These are phyloP conservation scores for Ilex paraguariensis DNA, from an alignment of 305 asterid genomes.

Conservation along the genomic window DNA sequence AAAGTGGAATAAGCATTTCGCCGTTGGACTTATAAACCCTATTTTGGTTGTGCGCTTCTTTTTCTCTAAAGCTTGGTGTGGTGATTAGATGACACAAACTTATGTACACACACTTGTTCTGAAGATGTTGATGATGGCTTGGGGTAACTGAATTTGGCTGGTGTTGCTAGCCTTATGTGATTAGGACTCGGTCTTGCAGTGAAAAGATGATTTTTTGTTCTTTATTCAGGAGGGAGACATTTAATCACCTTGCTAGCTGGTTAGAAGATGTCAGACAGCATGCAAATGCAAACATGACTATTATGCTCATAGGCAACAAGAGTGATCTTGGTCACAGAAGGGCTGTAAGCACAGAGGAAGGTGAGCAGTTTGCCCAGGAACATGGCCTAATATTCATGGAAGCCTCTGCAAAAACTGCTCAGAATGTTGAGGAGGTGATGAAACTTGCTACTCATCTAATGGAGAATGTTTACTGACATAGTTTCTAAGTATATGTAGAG, in stretches of 20 bases:
- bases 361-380: constrained; percentile 73
- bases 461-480: neutral
- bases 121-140: neutral
- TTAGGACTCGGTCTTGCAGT: neutral
- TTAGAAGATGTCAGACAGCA: constrained; percentile 77
- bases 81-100: too few species aligned
- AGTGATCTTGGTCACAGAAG: constrained; percentile 64
- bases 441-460: neutral
- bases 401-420: constrained; percentile 79
- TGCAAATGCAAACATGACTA: constrained; percentile 63
- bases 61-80: too few species aligned
- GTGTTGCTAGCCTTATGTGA: neutral
- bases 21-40: too few species aligned
- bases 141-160: neutral
- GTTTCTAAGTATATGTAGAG: neutral
- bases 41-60: too few species aligned
- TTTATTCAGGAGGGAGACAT: constrained; percentile 63
- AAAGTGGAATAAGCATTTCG: too few species aligned
- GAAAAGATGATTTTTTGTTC: neutral
- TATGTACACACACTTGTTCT: too few species aligned
- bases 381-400: constrained; percentile 76
- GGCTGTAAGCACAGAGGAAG: constrained; percentile 82
- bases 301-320: constrained; percentile 71
- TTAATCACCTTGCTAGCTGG: constrained; percentile 79
- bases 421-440: constrained; percentile 70